These are phyloP conservation scores for Mycena sp. DNA, from an alignment of 1,284 basidiomycete genomes.

Conservation along the genomic window DNA sequence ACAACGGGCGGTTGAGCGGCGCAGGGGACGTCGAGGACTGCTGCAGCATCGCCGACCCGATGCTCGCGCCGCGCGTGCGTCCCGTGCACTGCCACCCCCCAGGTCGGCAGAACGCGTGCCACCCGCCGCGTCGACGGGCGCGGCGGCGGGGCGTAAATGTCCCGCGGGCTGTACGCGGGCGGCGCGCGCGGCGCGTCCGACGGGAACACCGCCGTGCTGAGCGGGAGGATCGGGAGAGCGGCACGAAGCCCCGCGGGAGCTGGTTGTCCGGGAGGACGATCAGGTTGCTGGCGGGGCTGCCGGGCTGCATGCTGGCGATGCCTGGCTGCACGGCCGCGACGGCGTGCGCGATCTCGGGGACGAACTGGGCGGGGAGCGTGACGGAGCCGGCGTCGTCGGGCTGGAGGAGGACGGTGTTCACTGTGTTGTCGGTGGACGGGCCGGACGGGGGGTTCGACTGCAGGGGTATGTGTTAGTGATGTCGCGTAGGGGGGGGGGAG, in stretches of 20 bases:
- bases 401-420: slow-evolving; percentile 20
- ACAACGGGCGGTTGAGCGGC: slow-evolving; percentile 36
- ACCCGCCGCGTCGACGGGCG: slow-evolving; percentile 6
- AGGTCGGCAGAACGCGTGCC: neutral
- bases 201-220: neutral
- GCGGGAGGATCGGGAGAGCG: slow-evolving; percentile 42
- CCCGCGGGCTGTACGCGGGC: slow-evolving; percentile 25
- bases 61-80: slow-evolving; percentile 15
- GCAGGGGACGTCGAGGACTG: slow-evolving; percentile 31
- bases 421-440: slow-evolving; percentile 18
- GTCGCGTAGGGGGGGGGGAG: neutral
- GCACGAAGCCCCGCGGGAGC: slow-evolving; percentile 47
- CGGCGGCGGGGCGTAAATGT: neutral
- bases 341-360: slow-evolving; percentile 14
- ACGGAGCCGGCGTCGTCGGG: slow-evolving; percentile 8
- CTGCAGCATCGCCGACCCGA: slow-evolving; percentile 23
- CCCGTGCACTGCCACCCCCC: slow-evolving; percentile 5
- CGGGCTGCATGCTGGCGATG: neutral
- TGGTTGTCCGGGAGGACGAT: slow-evolving; percentile 39
- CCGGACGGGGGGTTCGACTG: slow-evolving; percentile 26
- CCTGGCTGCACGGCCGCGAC: neutral
- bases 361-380: slow-evolving; percentile 19
- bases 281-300: neutral
- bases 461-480: neutral
- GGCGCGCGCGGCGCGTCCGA: slow-evolving; percentile 2